Evolutionary conservation across 345 rosid species (phyloP).

Genomic region (Excoecaria cochinchinensis): DNA sequence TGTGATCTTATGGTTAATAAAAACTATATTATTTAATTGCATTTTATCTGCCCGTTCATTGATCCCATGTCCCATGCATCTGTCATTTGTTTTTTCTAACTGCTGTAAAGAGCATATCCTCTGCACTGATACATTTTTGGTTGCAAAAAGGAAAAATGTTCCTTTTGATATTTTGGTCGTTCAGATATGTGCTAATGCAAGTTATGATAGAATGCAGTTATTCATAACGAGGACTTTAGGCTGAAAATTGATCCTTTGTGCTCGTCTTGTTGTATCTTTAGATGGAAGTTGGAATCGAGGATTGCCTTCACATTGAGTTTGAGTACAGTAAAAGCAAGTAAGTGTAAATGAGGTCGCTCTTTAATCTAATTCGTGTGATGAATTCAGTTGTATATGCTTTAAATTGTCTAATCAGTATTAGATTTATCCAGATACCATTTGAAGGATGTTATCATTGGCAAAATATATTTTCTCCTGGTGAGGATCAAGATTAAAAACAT

Average conservation of each 20-base stretch:
- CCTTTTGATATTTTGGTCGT: neutral
- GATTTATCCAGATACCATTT: conserved; percentile 73
- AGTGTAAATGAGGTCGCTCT: conserved; percentile 17
- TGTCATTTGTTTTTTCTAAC: neutral
- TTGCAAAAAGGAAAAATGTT: neutral
- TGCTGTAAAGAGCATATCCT: neutral
- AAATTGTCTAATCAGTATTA: conserved; percentile 17
- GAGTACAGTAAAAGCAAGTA: conserved; percentile 99
- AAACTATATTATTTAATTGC: neutral
- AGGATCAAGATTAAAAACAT: conserved; percentile 98
- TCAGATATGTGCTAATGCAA: neutral
- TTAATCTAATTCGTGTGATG: neutral
- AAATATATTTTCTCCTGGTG: conserved; percentile 95
- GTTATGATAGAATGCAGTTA: neutral
- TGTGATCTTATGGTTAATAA: neutral
- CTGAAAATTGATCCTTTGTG: conserved; percentile 2
- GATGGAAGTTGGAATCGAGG: conserved; percentile 99
- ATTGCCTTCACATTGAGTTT: conserved; percentile 94
- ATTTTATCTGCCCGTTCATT: neutral
- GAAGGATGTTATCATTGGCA: conserved; percentile 95
- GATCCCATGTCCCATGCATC: neutral
- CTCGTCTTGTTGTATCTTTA: conserved; percentile 29
- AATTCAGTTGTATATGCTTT: conserved; percentile 1
- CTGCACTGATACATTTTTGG: neutral
- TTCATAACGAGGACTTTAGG: neutral